These are phyloP conservation scores for Penicillium goetzii DNA, from an alignment of 495 filamentous ascomycete species.

Conservation along the genomic window DNA sequence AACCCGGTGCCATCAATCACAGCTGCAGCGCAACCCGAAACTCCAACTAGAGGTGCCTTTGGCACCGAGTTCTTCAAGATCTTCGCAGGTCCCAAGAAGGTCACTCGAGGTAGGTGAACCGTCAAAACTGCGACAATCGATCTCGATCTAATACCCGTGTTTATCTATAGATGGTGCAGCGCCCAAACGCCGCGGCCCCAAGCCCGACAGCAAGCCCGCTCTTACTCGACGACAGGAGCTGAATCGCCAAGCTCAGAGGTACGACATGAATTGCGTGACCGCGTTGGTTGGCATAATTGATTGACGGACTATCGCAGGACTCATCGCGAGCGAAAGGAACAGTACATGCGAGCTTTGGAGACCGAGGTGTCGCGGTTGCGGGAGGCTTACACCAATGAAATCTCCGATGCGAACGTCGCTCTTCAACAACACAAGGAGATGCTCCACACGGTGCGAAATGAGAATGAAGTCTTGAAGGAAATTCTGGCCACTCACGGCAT, in stretches of 20 bases:
- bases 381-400: slow-evolving; percentile 49
- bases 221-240: slow-evolving; percentile 91
- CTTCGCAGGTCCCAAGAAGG: slow-evolving; percentile 40
- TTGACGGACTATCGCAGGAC: slow-evolving; percentile 57
- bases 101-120: slow-evolving; percentile 40
- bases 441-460: slow-evolving; percentile 47
- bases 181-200: slow-evolving; percentile 88
- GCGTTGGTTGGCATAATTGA: neutral
- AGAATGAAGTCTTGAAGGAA: slow-evolving; percentile 77
- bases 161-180: slow-evolving; percentile 71
- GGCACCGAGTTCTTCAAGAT: slow-evolving; percentile 45
- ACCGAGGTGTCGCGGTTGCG: slow-evolving; percentile 78
- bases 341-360: slow-evolving; percentile 92
- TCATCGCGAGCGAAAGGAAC: slow-evolving; percentile 94
- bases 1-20: slow-evolving; percentile 15
- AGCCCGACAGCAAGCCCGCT: slow-evolving; percentile 95
- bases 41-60: slow-evolving; percentile 31
- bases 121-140: neutral
- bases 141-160: slow-evolving; percentile 4
- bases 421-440: slow-evolving; percentile 48
- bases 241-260: slow-evolving; percentile 96
- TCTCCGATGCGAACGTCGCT: slow-evolving; percentile 42
- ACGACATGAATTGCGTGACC: slow-evolving; percentile 18
- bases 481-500: slow-evolving; percentile 77
- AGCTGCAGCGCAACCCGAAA: slow-evolving; percentile 33